Conservation (phyloP, 441 rosid genomes). For the Adansonia rubrostipa region DNA sequence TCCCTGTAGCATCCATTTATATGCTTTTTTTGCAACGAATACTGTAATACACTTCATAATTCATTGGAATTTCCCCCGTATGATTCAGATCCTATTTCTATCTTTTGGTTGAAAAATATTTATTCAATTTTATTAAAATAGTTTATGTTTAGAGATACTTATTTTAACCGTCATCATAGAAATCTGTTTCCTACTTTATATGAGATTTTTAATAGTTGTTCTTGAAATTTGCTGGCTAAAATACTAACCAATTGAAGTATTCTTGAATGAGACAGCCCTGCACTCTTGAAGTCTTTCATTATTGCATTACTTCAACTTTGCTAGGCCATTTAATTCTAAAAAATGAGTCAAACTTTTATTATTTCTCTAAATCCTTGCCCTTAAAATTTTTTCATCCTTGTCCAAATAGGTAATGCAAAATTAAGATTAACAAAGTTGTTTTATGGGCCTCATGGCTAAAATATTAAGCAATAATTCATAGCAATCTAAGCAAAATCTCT, state of each 20-base stretch:
- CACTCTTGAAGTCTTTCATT: background rate
- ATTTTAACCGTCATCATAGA: background rate
- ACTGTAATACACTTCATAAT: background rate
- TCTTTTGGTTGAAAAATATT: background rate
- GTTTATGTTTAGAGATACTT: background rate
- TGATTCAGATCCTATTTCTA: slow-evolving; percentile 6
- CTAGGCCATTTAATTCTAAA: too few relatives aligned
- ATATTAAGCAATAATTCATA: too few relatives aligned
- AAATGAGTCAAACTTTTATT: too few relatives aligned
- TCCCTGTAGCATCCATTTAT: background rate
- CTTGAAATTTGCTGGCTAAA: background rate
- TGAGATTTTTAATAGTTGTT: background rate
- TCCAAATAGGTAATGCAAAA: too few relatives aligned
- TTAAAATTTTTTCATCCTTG: too few relatives aligned
- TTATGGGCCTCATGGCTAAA: too few relatives aligned
- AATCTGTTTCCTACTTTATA: background rate
- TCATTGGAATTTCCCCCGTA: background rate
- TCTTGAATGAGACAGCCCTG: background rate
- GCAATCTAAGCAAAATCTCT: too few relatives aligned
- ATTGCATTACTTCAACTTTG: background rate
- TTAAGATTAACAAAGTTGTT: too few relatives aligned
- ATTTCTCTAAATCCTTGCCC: too few relatives aligned
- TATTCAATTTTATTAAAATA: background rate
- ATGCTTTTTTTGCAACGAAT: slow-evolving; percentile 3
- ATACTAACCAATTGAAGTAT: background rate